Conservation (phyloP, 805 yeast genomes). For the Saccharomyces kudriavzevii region DNA sequence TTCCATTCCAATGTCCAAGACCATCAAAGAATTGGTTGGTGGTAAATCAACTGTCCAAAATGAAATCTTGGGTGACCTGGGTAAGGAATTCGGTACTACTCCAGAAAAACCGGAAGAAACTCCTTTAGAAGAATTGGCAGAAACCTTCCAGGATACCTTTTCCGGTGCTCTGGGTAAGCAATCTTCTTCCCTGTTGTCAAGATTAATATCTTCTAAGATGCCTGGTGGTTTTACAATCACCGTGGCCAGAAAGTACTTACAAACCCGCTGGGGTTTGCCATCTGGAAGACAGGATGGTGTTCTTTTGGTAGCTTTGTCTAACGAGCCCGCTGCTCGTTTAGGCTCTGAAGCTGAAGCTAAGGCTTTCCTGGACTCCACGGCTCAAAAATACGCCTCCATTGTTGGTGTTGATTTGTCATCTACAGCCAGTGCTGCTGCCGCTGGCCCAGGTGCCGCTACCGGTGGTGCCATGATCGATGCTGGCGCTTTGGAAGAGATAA, state of each 20-base stretch:
- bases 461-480: conserved; percentile 89
- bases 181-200: conserved; percentile 77
- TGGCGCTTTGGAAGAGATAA: conserved; percentile 77
- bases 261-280: conserved; percentile 86
- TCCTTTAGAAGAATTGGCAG: conserved; percentile 92
- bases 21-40: conserved; percentile 93
- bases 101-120: conserved; percentile 99
- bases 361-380: conserved; percentile 70
- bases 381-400: conserved; percentile 76
- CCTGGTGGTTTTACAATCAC: conserved; percentile 98
- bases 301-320: conserved; percentile 70
- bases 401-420: conserved; percentile 72
- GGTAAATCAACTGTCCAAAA: conserved; percentile 98
- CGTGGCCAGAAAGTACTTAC: conserved; percentile 84
- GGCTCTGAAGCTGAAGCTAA: conserved; percentile 85
- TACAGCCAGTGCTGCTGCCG: conserved; percentile 49
- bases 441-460: conserved; percentile 44
- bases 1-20: conserved; percentile 78
- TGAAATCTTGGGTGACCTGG: conserved; percentile 96
- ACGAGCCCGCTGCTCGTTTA: conserved; percentile 86
- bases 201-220: conserved; percentile 94
- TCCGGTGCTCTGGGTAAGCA: conserved; percentile 88
- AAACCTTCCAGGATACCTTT: conserved; percentile 86
- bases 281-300: conserved; percentile 92
- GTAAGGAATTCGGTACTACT: conserved; percentile 94